phyloP scores from a whole-genome alignment of 495 filamentous ascomycete genomes.

The Aspergillus homomorphus region DNA sequence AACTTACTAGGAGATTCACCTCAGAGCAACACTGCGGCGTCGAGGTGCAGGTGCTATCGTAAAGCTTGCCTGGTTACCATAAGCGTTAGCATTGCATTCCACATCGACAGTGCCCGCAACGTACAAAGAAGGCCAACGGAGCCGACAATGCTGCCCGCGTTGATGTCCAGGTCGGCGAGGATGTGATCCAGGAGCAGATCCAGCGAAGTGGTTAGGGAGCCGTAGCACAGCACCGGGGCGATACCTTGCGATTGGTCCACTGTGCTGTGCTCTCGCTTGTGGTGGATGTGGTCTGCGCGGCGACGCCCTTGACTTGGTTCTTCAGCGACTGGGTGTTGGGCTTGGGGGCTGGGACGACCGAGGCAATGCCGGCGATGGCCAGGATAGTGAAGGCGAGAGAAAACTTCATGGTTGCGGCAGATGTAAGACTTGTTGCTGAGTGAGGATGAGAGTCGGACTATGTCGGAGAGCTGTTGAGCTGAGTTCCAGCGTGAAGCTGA shows the following conservation, averaged over 20 bases:
- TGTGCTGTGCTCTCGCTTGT: conserved; percentile 9
- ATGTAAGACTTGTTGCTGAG: background rate
- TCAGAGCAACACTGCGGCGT: conserved; percentile 37
- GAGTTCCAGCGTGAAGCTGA: background rate
- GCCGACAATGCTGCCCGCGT: conserved; percentile 73
- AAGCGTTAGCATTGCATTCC: conserved; percentile 3
- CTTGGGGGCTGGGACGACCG: conserved; percentile 21
- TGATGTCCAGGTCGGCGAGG: conserved; percentile 72
- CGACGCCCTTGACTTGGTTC: conserved; percentile 16
- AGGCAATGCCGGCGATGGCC: conserved; percentile 22
- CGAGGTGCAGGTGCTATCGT: conserved; percentile 22
- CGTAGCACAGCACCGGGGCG: conserved; percentile 32
- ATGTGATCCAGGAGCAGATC: conserved; percentile 65
- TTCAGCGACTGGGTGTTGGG: conserved; percentile 5
- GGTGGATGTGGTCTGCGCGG: conserved; percentile 4
- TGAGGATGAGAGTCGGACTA: conserved; percentile 4
- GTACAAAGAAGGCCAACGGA: conserved; percentile 37
- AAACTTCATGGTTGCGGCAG: conserved; percentile 31
- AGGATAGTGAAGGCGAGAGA: conserved; percentile 20
- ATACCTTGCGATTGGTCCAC: conserved; percentile 24
- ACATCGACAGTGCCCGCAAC: conserved; percentile 13
- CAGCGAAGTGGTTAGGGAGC: conserved; percentile 32
- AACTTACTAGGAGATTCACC: conserved; percentile 35
- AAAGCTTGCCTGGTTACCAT: conserved; percentile 27
- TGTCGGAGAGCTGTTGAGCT: background rate